A percentile compares a stretch with the other conserved stretches of the same genome.
Conservation (phyloP, 345 rosid genomes). For the Noccaea caerulescens region DNA sequence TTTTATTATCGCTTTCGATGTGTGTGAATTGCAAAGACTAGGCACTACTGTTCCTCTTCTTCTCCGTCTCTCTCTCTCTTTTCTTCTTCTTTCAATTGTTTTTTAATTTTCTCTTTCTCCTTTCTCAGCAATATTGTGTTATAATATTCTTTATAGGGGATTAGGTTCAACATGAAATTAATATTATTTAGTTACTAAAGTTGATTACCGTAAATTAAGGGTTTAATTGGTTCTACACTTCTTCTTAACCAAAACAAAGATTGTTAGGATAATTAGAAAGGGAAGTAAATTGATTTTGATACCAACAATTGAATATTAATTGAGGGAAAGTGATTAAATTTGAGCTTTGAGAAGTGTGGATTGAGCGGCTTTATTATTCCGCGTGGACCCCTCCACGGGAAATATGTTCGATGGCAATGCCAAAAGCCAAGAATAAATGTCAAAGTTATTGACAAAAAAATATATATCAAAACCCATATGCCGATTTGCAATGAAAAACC, state of each 20-base stretch:
- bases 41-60: conserved; percentile 31
- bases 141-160: not conserved
- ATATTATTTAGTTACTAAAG: conserved; percentile 18
- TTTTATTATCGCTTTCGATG: conserved; percentile 27
- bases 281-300: not conserved
- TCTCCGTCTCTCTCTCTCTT: conserved; percentile 10
- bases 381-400: conserved; percentile 46
- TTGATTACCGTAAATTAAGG: conserved; percentile 40
- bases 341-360: conserved; percentile 27
- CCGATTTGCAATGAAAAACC: too few relatives aligned
- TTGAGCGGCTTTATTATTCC: conserved; percentile 40
- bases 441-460: conserved; percentile 33
- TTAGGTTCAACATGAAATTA: not conserved
- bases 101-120: conserved; percentile 12
- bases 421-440: conserved; percentile 47
- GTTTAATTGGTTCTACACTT: conserved; percentile 2
- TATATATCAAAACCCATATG: too few relatives aligned
- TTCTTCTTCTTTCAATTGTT: conserved; percentile 7
- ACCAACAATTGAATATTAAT: not conserved
- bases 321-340: not conserved
- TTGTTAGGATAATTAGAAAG: not conserved
- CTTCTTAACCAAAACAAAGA: not conserved
- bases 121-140: not conserved
- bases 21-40: conserved; percentile 31
- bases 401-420: conserved; percentile 40